These are phyloP conservation scores for Magnaporthiopsis incrustans DNA, from an alignment of 2,329 filamentous ascomycete genomes.

Conservation along the genomic window DNA sequence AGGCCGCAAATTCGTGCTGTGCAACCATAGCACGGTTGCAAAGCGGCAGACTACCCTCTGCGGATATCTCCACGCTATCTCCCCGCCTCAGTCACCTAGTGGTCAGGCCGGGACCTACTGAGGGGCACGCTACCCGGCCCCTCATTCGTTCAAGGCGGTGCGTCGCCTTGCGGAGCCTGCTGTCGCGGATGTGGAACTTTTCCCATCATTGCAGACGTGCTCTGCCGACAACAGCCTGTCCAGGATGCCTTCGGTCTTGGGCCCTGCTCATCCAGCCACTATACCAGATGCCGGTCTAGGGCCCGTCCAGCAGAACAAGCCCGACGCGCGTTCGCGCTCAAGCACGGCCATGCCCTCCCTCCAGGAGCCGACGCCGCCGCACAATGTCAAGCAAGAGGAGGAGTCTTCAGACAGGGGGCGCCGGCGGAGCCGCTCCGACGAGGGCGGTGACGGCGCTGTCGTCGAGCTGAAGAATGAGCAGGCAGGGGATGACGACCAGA, in stretches of 20 bases:
- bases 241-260: background rate
- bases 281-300: background rate
- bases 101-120: too few species aligned
- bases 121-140: too few species aligned
- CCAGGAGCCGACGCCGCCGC: slow-evolving; percentile 33
- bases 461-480: slow-evolving; percentile 28
- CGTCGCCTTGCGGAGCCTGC: too few species aligned
- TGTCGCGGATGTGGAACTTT: too few species aligned
- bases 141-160: too few species aligned
- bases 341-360: slow-evolving; percentile 32
- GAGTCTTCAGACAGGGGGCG: slow-evolving; percentile 29
- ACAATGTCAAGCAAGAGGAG: slow-evolving; percentile 32
- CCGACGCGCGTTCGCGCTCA: slow-evolving; percentile 9
- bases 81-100: too few species aligned
- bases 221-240: background rate
- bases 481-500: slow-evolving; percentile 27
- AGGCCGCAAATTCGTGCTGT: too few species aligned
- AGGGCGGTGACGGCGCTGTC: slow-evolving; percentile 31
- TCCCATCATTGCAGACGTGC: too few species aligned
- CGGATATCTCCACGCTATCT: too few species aligned
- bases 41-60: too few species aligned
- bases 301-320: background rate
- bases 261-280: background rate
- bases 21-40: too few species aligned
- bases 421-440: slow-evolving; percentile 32